Base-by-base conservation (phyloP, 2,329 filamentous ascomycete species). In the Septoria petroselini region DNA sequence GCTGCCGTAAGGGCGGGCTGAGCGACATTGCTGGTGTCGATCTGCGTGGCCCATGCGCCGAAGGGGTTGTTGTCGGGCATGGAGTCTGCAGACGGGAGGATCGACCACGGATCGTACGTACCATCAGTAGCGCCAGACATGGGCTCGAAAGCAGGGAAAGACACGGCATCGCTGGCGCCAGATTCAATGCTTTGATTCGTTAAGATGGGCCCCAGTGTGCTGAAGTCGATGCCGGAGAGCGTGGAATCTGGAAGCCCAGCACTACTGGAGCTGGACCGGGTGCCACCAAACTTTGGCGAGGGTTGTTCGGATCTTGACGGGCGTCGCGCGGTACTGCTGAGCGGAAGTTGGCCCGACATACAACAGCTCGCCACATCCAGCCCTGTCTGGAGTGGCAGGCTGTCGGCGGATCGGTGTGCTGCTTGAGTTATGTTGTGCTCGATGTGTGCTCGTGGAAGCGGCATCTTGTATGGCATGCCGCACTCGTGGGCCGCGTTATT, bases 401-500 rank as follows among this genome's bases (percentile, higher is more conserved):
- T 77, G 58, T 81, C 78, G 29, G 74, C 70, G 21, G 77, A 80
- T 23, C 75, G 73, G 47, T 73, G 74, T 41, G 76, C 70, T 37
- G 73, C 59, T 43, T 53, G 50, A 4, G 61, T 49, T 8, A 73
- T 65, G 42, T 68, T 68, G 52, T 77, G 71, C 41, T 78, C 71
- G 41, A 74, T 76, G 60, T 78, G 71, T 35, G 75, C 72, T 50
- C 76, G 63, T 39, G 79, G 78, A 58, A 83, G 78, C 23, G 80
- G 80, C 57, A 84, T 78, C 62, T 80, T 80, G 68, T 85, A 85
- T 1, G 82, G 82, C 58, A 78, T 70, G 50, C 80, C 80, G 48
- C 76, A 80, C 53, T 82, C 79, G 62, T 83, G 81, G 52, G 80
- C 80, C 56, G 78, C 75, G 65, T 82, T 79, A 67, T 84, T 83